Evolutionary conservation across 2,329 filamentous ascomycete species (phyloP).

Genomic region (Helotiales sp.): DNA sequence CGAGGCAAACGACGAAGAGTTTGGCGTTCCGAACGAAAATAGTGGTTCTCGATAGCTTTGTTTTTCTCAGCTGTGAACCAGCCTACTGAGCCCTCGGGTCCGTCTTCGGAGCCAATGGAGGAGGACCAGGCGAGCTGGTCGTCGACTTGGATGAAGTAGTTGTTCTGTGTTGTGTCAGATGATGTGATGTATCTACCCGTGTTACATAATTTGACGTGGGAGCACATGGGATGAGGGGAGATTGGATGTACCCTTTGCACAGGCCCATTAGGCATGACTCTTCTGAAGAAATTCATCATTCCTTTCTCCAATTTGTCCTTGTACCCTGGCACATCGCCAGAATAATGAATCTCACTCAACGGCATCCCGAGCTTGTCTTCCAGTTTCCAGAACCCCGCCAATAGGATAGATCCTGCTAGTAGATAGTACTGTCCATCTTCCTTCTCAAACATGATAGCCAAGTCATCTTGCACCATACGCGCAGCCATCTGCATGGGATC

Average conservation of each 20-base stretch:
- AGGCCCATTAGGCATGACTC: slow-evolving; percentile 66
- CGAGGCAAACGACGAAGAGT: slow-evolving; percentile 58
- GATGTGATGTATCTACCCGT: slow-evolving; percentile 14
- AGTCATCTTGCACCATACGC: slow-evolving; percentile 76
- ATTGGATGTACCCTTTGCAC: slow-evolving; percentile 42
- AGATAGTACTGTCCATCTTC: slow-evolving; percentile 79
- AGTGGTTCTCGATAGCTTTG: slow-evolving; percentile 70
- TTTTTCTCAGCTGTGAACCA: slow-evolving; percentile 80
- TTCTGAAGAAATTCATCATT: slow-evolving; percentile 79
- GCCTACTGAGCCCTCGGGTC: slow-evolving; percentile 49
- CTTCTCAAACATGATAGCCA: slow-evolving; percentile 80
- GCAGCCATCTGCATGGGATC: slow-evolving; percentile 77
- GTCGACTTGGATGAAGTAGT: slow-evolving; percentile 89
- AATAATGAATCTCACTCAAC: slow-evolving; percentile 76
- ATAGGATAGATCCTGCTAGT: slow-evolving; percentile 71
- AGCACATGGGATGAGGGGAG: neutral
- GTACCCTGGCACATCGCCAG: slow-evolving; percentile 73
- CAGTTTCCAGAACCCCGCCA: slow-evolving; percentile 82
- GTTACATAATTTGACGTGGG: neutral
- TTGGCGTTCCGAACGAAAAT: slow-evolving; percentile 70
- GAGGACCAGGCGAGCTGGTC: slow-evolving; percentile 73
- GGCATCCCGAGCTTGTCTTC: slow-evolving; percentile 80
- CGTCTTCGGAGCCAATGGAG: slow-evolving; percentile 75
- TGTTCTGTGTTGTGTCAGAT: slow-evolving; percentile 54
- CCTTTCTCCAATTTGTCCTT: slow-evolving; percentile 70